Evolutionary conservation across 305 asterid species (phyloP).

Genomic region (Striga hermonthica): DNA sequence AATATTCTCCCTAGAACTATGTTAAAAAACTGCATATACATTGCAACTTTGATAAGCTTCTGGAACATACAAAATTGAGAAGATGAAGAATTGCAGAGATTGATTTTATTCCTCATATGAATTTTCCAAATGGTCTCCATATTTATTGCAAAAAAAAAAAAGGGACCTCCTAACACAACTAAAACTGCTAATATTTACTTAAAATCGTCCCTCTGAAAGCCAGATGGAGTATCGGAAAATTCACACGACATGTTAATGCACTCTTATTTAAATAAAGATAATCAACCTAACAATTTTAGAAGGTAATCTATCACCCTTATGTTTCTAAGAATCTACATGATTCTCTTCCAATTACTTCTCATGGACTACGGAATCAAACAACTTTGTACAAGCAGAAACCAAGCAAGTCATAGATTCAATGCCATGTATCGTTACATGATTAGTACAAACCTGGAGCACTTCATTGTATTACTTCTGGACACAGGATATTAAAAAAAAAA

Average conservation of each 20-base stretch:
- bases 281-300: not conserved
- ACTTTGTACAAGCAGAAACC: no score
- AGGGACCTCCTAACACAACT: not conserved
- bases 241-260: not conserved
- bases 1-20: not conserved
- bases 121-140: not conserved
- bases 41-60: not conserved
- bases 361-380: no score
- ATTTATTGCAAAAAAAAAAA: not conserved
- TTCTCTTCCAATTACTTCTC: not conserved
- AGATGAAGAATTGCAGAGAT: not conserved
- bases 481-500: no score
- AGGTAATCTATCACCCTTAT: not conserved
- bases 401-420: no score
- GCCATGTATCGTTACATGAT: no score
- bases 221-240: not conserved
- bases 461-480: not conserved
- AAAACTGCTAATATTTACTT: conserved; percentile 1
- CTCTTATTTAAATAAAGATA: not conserved
- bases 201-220: conserved; percentile 1
- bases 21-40: not conserved
- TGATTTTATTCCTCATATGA: not conserved
- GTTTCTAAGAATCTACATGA: not conserved
- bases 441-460: no score
- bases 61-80: not conserved